These are phyloP conservation scores for Aspergillus sp. DNA, from an alignment of 2,329 filamentous ascomycete genomes.

Conservation along the genomic window DNA sequence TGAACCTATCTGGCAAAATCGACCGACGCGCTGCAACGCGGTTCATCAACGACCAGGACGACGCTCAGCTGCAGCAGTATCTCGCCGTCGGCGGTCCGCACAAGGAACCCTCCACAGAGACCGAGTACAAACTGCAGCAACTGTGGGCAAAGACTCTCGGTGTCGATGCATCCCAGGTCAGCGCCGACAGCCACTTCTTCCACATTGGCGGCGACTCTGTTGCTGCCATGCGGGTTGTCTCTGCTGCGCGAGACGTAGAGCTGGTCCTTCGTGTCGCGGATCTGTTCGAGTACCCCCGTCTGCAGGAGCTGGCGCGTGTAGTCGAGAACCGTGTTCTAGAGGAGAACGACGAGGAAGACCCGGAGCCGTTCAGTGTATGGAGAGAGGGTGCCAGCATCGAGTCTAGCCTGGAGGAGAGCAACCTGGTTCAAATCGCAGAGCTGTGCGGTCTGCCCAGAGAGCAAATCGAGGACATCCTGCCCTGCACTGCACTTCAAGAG, in stretches of 20 bases:
- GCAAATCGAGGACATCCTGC: not conserved
- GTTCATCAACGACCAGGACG: not conserved
- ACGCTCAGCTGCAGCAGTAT: not conserved
- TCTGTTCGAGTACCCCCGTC: not conserved
- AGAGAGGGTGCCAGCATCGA: not conserved
- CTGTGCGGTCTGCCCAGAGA: not conserved
- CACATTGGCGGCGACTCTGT: conserved; percentile 31
- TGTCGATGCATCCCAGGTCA: not conserved
- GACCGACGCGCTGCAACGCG: not conserved
- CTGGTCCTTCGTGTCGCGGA: not conserved
- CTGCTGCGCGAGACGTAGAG: not conserved
- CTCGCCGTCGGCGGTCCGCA: not conserved
- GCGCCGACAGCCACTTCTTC: conserved; percentile 23
- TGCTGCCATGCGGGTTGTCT: conserved; percentile 19
- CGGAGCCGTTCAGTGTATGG: not conserved
- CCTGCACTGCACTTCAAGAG: not conserved
- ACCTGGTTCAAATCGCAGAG: not conserved
- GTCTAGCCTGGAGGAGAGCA: not conserved
- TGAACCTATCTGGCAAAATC: not conserved
- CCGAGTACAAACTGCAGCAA: not conserved
- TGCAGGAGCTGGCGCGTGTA: not conserved
- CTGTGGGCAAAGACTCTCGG: conserved; percentile 2
- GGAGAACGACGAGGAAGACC: not conserved
- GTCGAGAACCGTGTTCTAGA: not conserved
- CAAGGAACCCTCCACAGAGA: not conserved